Base-by-base conservation (phyloP, 2,329 filamentous ascomycete genomes). In the Aspergillus tubingensis region DNA sequence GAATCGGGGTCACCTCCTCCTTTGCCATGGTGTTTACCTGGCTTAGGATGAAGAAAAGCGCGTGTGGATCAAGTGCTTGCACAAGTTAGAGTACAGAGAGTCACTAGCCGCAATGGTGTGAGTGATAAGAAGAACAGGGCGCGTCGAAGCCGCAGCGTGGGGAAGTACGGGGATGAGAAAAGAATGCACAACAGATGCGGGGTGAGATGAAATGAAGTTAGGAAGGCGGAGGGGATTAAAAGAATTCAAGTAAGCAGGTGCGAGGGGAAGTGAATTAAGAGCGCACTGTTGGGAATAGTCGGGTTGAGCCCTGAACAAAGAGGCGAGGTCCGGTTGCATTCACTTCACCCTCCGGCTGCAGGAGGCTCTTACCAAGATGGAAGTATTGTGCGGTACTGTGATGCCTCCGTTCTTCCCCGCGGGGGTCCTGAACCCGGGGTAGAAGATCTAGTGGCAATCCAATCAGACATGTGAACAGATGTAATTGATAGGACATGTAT, bases 21-120 rank as follows among this genome's bases (percentile, higher is more conserved):
- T 63, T 64, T 41, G 55, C 58, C 59, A 55, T 56, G 36, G 48
- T 32, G 13, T 60, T 59, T 41, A 61, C 60, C 65, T 65, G 64
- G 57, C 38, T 53, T 25, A 62, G 52, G 30, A 54, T 10, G 36
- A 36, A 32, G 17, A n/a, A 32, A 23, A 36, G n/a, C 7, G 21
- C 23, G 10, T 10, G 13, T 41, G 51, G 15, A 10, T 41, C 39
- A 15, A 27, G 41, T 44, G 41, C 8, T 11, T 53, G 32, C 21
- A 53, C 32, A 30, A 17, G 15, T 21, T 21, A 19, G 47, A 27
- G 27, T 58, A 53, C 38, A 21, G 39, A 30, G 8, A 13, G 11
- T 58, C 21, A 19, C 17, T 11, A 25, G 27, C 27, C 10, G 19
- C 23, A 15, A 41, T 25, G 36, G 50, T 32, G 27, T 39, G 13